Conservation (phyloP, 116 monocot genomes). For the Trichopus zeylanicus region DNA sequence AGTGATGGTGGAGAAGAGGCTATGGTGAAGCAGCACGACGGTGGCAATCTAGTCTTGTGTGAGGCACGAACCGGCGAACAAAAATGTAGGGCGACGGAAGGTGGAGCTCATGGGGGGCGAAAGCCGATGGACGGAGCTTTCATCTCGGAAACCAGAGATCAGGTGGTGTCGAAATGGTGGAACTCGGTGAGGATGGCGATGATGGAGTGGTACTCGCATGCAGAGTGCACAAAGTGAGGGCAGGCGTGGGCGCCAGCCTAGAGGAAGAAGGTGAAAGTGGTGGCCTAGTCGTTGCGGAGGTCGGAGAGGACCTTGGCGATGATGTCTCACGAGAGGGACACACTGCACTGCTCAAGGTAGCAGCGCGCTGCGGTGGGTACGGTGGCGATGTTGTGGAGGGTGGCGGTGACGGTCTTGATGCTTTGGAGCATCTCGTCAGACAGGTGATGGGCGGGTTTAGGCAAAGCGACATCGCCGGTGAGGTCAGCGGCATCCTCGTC, state of each 20-base stretch:
- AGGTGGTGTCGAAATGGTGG: conserved; percentile 78
- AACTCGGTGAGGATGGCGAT: conserved; percentile 68
- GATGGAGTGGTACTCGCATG: conserved; percentile 67
- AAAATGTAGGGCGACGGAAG: too few species aligned
- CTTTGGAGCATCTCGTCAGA: conserved; percentile 12
- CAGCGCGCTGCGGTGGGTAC: conserved; percentile 33
- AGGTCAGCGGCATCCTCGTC: too few species aligned
- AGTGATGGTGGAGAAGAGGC: too few species aligned
- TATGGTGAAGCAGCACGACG: too few species aligned
- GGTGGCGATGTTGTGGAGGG: conserved; percentile 16
- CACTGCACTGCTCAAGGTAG: conserved; percentile 40
- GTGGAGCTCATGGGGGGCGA: too few species aligned
- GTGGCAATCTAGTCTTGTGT: too few species aligned
- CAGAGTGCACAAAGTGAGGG: conserved; percentile 36
- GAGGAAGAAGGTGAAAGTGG: conserved; percentile 81
- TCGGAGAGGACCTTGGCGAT: conserved; percentile 50
- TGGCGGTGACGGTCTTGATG: conserved; percentile 24
- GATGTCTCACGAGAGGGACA: conserved; percentile 34
- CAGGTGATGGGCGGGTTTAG: neutral
- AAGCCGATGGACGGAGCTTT: conserved; percentile 11
- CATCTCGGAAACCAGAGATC: conserved; percentile 79
- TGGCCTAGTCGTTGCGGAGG: conserved; percentile 70
- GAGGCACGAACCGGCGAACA: too few species aligned
- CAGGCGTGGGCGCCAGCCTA: conserved; percentile 62
- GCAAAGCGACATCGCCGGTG: neutral